Conservation (phyloP, 78 protist genomes). For the Emiliania huxleyi region DNA sequence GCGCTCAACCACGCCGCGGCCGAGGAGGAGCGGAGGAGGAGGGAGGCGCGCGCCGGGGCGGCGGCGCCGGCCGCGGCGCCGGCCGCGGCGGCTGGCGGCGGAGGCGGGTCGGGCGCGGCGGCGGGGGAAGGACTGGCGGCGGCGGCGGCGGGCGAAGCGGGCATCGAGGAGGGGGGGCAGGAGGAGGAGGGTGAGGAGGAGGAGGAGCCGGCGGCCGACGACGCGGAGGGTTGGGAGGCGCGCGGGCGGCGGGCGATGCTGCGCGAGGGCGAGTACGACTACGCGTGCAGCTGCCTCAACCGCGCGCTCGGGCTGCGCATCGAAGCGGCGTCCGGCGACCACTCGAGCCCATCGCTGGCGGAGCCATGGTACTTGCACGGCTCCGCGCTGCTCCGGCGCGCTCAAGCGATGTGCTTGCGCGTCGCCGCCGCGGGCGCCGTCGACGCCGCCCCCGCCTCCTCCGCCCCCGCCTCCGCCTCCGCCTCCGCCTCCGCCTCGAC, state of each 20-base stretch:
- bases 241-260: background rate
- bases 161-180: background rate
- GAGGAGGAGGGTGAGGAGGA: background rate
- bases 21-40: background rate
- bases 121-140: background rate
- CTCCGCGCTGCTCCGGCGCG: slow-evolving; percentile 19
- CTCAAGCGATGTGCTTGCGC: background rate
- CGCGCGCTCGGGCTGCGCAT: background rate
- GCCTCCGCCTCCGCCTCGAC: background rate
- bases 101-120: background rate
- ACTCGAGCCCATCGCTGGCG: background rate
- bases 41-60: background rate
- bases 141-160: background rate
- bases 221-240: slow-evolving; percentile 17
- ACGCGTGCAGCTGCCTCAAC: background rate
- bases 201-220: background rate
- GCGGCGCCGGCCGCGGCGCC: background rate
- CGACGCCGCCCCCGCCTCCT: background rate
- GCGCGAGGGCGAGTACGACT: slow-evolving; percentile 8
- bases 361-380: background rate
- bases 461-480: background rate
- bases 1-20: background rate
- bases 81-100: background rate
- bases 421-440: background rate
- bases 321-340: background rate